phyloP scores from a whole-genome alignment of 2,329 filamentous ascomycete genomes.

The Tympanopsis confertula region DNA sequence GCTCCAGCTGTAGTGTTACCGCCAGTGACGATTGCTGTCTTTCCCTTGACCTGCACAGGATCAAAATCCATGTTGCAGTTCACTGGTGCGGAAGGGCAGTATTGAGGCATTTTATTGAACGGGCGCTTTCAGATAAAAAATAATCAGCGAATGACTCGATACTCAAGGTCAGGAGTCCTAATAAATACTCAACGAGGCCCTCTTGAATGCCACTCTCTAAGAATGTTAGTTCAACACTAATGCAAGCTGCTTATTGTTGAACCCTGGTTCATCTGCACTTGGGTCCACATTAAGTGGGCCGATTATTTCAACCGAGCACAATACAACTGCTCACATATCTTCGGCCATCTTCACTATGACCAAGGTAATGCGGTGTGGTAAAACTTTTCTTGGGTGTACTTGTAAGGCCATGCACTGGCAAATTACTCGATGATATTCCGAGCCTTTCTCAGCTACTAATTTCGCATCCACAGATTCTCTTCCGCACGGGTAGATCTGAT shows the following conservation, averaged over 20 bases:
- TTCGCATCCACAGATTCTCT: too few relatives aligned
- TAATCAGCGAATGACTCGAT: neutral
- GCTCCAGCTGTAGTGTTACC: slow-evolving; percentile 4
- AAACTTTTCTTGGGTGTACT: too few relatives aligned
- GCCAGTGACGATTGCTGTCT: slow-evolving; percentile 18
- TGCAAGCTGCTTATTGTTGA: neutral
- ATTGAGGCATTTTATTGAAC: neutral
- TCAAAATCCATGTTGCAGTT: slow-evolving; percentile 7
- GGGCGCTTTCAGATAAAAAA: neutral
- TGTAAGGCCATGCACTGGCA: too few relatives aligned
- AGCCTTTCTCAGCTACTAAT: too few relatives aligned
- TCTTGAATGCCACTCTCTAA: neutral
- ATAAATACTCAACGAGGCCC: neutral
- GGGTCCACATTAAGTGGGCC: too few relatives aligned
- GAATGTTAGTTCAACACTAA: neutral
- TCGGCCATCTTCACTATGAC: too few relatives aligned
- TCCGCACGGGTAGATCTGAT: too few relatives aligned
- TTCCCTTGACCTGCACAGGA: slow-evolving; percentile 11
- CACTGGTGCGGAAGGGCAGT: slow-evolving; percentile 2
- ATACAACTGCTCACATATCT: too few relatives aligned
- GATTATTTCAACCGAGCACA: too few relatives aligned
- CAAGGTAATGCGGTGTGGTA: too few relatives aligned
- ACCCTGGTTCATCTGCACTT: too few relatives aligned
- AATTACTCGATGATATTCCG: too few relatives aligned
- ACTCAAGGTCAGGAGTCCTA: neutral